phyloP scores from a whole-genome alignment of 2,329 filamentous ascomycete species.

The Cercospora janseana region DNA sequence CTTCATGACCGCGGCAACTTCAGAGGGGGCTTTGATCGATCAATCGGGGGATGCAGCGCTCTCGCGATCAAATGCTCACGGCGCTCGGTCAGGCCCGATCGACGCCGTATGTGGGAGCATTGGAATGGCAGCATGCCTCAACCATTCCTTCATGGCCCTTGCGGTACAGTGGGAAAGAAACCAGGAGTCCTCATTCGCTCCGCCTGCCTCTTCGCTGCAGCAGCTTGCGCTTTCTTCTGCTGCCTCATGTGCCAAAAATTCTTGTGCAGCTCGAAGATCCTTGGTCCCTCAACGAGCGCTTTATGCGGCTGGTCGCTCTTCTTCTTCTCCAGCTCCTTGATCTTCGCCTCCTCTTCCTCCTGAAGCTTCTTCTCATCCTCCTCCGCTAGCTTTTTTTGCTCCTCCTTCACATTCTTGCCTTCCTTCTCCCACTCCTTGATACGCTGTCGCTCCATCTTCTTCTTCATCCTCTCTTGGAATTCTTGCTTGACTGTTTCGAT shows the following conservation, averaged over 20 bases:
- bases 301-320: slow-evolving; percentile 60
- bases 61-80: too few species aligned
- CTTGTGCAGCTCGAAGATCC: slow-evolving; percentile 83
- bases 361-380: slow-evolving; percentile 45
- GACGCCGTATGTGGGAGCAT: too few species aligned
- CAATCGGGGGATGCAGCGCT: too few species aligned
- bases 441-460: slow-evolving; percentile 43
- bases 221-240: slow-evolving; percentile 73
- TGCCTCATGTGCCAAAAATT: slow-evolving; percentile 86
- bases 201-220: slow-evolving; percentile 74
- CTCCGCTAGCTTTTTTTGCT: slow-evolving; percentile 71
- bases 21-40: too few species aligned
- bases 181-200: slow-evolving; percentile 75
- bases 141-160: slow-evolving; percentile 8
- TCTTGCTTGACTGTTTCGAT: slow-evolving; percentile 52
- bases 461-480: slow-evolving; percentile 50
- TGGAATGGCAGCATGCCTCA: background rate
- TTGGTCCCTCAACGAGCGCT: slow-evolving; percentile 63
- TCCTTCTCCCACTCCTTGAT: slow-evolving; percentile 50
- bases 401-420: slow-evolving; percentile 62
- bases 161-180: slow-evolving; percentile 69
- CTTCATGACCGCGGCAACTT: too few species aligned
- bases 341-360: slow-evolving; percentile 45
- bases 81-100: too few species aligned
- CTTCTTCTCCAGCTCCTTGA: slow-evolving; percentile 44